These are phyloP conservation scores for Ceratocystis albifundus DNA, from an alignment of 2,329 filamentous ascomycete species.

Conservation along the genomic window DNA sequence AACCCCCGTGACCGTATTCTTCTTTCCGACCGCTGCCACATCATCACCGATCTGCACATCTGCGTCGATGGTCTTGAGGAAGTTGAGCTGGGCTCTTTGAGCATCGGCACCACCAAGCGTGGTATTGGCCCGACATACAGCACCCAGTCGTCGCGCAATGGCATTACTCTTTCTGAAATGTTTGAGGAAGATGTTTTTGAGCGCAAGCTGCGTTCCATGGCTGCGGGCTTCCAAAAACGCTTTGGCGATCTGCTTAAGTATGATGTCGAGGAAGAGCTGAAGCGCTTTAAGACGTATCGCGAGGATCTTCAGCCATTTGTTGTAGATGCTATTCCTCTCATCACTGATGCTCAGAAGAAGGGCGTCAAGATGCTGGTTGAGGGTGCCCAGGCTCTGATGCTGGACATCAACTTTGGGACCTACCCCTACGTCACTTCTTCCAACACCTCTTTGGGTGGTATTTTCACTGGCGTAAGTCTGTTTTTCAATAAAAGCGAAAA, in stretches of 20 bases:
- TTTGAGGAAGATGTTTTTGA: slow-evolving; percentile 58
- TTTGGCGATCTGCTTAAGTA: slow-evolving; percentile 55
- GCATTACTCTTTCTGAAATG: slow-evolving; percentile 54
- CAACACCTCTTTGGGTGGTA: slow-evolving; percentile 27
- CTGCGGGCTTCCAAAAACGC: slow-evolving; percentile 52
- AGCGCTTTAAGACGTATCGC: slow-evolving; percentile 48
- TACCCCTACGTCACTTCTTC: slow-evolving; percentile 28
- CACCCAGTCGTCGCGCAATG: slow-evolving; percentile 41
- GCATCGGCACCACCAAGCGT: slow-evolving; percentile 32
- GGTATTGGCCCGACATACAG: slow-evolving; percentile 27
- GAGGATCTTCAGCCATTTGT: slow-evolving; percentile 47
- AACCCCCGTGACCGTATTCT: slow-evolving; percentile 41
- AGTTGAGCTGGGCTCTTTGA: slow-evolving; percentile 34
- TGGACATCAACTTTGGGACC: slow-evolving; percentile 48
- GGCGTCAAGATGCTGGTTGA: slow-evolving; percentile 54
- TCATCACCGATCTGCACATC: slow-evolving; percentile 54
- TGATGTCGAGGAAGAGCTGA: slow-evolving; percentile 59
- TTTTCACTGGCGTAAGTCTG: slow-evolving; percentile 25
- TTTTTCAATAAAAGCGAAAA: not conserved
- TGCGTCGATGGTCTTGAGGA: slow-evolving; percentile 60
- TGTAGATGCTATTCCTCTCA: slow-evolving; percentile 55
- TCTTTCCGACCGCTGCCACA: slow-evolving; percentile 51
- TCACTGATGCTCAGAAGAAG: slow-evolving; percentile 48
- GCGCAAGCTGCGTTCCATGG: slow-evolving; percentile 50
- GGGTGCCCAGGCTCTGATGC: slow-evolving; percentile 51